Conservation (phyloP, 2,329 filamentous ascomycete species). For the Fusarium fracticaudum region DNA sequence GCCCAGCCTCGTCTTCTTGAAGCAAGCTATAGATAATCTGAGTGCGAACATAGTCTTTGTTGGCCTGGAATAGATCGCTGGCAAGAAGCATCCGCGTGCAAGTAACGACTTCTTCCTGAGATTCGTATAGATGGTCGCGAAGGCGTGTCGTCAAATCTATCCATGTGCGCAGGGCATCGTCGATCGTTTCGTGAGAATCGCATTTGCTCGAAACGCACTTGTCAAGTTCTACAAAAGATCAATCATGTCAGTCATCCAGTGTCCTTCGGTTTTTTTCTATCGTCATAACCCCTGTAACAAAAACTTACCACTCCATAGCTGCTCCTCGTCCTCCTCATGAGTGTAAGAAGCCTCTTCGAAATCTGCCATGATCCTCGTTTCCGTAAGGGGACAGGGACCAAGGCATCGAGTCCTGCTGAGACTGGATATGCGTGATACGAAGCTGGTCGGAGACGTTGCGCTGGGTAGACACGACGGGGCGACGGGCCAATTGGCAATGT, state of each 20-base stretch:
- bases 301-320: slow-evolving; percentile 84
- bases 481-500: slow-evolving; percentile 33
- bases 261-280: background rate
- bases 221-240: slow-evolving; percentile 55
- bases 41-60: slow-evolving; percentile 87
- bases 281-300: background rate
- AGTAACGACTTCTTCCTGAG: slow-evolving; percentile 80
- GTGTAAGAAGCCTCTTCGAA: slow-evolving; percentile 70
- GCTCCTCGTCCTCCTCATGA: slow-evolving; percentile 82
- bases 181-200: slow-evolving; percentile 70
- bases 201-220: slow-evolving; percentile 58
- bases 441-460: slow-evolving; percentile 7
- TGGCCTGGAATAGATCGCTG: slow-evolving; percentile 76
- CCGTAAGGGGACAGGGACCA: slow-evolving; percentile 41
- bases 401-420: slow-evolving; percentile 48
- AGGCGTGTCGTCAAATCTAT: slow-evolving; percentile 80
- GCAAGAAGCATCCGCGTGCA: slow-evolving; percentile 84
- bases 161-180: slow-evolving; percentile 87
- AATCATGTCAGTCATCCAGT: slow-evolving; percentile 19
- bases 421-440: slow-evolving; percentile 16
- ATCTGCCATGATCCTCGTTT: slow-evolving; percentile 62
- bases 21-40: slow-evolving; percentile 93
- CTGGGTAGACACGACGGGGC: slow-evolving; percentile 22
- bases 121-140: slow-evolving; percentile 78
- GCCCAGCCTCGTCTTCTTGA: slow-evolving; percentile 84